Percentiles rank a stretch among this genome's conserved stretches.
Evolutionary conservation across 2,329 filamentous ascomycete genomes (phyloP).

Genomic region (Anisogramma anomala): DNA sequence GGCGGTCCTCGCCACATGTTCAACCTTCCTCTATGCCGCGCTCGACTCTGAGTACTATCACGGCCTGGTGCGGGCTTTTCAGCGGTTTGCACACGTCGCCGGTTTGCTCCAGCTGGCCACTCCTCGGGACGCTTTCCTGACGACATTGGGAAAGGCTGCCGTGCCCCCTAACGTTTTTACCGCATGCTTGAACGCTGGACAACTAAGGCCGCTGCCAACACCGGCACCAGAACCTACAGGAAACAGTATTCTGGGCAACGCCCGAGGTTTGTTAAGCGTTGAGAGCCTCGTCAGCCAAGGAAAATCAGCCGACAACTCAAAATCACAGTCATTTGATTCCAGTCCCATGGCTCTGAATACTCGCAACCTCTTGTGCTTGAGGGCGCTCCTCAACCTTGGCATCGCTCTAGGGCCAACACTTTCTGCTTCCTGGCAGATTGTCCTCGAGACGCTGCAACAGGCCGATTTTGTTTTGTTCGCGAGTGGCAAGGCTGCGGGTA

Average conservation of each 20-base stretch:
- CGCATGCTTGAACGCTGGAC: slow-evolving; percentile 42
- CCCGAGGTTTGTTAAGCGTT: slow-evolving; percentile 60
- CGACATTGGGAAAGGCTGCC: slow-evolving; percentile 83
- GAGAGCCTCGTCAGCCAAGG: slow-evolving; percentile 55
- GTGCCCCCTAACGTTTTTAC: slow-evolving; percentile 70
- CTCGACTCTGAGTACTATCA: slow-evolving; percentile 93
- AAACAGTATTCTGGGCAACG: slow-evolving; percentile 55
- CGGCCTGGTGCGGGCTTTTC: slow-evolving; percentile 79
- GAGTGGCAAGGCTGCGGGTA: slow-evolving; percentile 42
- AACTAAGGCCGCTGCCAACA: slow-evolving; percentile 31
- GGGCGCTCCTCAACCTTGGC: slow-evolving; percentile 86
- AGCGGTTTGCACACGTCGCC: slow-evolving; percentile 90
- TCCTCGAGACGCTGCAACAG: slow-evolving; percentile 85
- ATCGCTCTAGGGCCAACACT: slow-evolving; percentile 88
- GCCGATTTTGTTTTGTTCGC: slow-evolving; percentile 76
- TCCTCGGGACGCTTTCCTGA: slow-evolving; percentile 86
- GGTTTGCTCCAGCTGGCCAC: slow-evolving; percentile 75
- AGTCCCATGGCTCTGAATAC: slow-evolving; percentile 56
- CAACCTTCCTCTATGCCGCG: slow-evolving; percentile 85
- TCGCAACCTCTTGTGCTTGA: slow-evolving; percentile 77
- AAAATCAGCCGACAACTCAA: slow-evolving; percentile 41
- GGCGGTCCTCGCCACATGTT: slow-evolving; percentile 85
- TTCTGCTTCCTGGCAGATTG: slow-evolving; percentile 74
- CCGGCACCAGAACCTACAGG: slow-evolving; percentile 36
- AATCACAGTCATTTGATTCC: slow-evolving; percentile 48